Percentiles rank a stretch among this genome's conserved stretches.
Conservation (phyloP, 768 basidiomycete genomes). For the Pleurotus cornucopiae region DNA sequence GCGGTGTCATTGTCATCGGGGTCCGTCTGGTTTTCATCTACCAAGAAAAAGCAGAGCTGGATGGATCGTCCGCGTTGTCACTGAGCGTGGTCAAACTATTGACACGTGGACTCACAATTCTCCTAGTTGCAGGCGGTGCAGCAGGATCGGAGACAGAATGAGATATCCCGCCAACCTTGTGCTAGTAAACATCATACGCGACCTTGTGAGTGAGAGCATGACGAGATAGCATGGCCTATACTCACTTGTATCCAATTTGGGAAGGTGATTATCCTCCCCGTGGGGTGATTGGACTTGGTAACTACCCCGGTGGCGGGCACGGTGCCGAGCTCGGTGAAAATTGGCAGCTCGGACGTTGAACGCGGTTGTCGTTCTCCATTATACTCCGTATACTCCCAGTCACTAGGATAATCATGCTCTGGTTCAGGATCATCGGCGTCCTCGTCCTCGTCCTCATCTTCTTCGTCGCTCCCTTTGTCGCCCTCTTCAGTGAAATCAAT, state of each 20-base stretch:
- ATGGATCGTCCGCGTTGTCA: not conserved
- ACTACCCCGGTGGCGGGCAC: not conserved
- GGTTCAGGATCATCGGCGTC: not conserved
- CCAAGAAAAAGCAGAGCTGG: not conserved
- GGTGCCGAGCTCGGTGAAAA: not conserved
- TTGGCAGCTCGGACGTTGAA: not conserved
- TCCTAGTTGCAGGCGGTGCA: not conserved
- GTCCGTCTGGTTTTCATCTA: not conserved
- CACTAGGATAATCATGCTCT: not conserved
- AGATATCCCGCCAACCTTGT: not conserved
- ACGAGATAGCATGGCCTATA: too few relatives aligned
- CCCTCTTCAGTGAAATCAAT: not conserved
- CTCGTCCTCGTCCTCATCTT: not conserved
- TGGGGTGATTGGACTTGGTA: not conserved
- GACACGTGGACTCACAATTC: not conserved
- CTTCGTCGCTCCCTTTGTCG: not conserved
- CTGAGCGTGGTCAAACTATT: too few relatives aligned
- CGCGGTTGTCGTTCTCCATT: not conserved
- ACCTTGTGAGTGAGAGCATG: not conserved
- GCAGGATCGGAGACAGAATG: not conserved
- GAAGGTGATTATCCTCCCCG: slow-evolving; percentile 7
- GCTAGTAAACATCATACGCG: not conserved
- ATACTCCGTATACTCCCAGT: not conserved
- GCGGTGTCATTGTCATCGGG: not conserved
- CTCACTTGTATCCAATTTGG: slow-evolving; percentile 9